Evolutionary conservation across 73 alveolate species (phyloP).

Genomic region (Symbiodinium pilosum): DNA sequence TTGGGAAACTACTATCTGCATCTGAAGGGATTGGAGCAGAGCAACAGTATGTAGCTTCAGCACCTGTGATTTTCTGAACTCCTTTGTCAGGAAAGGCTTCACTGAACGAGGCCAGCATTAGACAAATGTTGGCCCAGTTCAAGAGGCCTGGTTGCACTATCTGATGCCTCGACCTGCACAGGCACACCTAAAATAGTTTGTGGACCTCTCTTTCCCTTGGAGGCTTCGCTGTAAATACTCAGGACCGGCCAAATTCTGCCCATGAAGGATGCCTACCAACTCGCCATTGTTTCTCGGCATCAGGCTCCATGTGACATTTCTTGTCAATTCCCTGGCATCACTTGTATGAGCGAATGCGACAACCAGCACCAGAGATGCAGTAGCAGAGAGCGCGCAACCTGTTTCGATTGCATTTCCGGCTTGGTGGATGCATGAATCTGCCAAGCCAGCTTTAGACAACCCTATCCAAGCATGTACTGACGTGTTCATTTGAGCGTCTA

Average conservation of each 20-base stretch:
- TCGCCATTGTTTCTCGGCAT: neutral
- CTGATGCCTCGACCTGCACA: too few relatives aligned
- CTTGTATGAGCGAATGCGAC: neutral
- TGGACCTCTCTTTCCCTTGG: too few relatives aligned
- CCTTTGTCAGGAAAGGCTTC: neutral
- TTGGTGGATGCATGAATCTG: too few relatives aligned
- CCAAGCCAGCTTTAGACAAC: too few relatives aligned
- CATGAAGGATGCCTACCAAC: constrained; percentile 29
- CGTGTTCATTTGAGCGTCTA: too few relatives aligned
- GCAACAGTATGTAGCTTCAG: neutral
- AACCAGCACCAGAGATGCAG: neutral
- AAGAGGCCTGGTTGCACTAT: neutral
- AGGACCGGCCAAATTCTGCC: constrained; percentile 19
- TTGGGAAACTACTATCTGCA: neutral
- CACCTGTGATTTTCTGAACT: neutral
- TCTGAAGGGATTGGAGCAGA: neutral
- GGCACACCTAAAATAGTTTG: too few relatives aligned
- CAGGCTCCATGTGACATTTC: too few relatives aligned
- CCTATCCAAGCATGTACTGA: too few relatives aligned
- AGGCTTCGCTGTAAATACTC: too few relatives aligned
- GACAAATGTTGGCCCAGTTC: constrained; percentile 3
- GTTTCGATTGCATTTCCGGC: too few relatives aligned
- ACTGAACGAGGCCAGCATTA: neutral
- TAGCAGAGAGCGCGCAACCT: too few relatives aligned
- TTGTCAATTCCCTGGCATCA: too few relatives aligned